Evolutionary conservation across 2,329 filamentous ascomycete genomes (phyloP).

Genomic region (Emmonsiellopsis sp.): DNA sequence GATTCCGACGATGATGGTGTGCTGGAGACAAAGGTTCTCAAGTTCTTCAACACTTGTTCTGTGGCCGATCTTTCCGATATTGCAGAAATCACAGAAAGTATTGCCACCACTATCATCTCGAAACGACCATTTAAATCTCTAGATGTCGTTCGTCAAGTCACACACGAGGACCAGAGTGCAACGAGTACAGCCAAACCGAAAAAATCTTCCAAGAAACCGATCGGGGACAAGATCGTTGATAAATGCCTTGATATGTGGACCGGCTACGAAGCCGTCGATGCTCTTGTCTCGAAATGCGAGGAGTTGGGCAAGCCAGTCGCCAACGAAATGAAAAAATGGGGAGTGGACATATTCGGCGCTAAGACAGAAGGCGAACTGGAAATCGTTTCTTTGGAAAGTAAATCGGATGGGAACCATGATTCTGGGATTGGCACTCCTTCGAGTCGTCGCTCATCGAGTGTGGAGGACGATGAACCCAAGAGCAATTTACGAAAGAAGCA

Average conservation of each 20-base stretch:
- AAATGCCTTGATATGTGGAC: constrained; percentile 63
- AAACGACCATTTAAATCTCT: constrained; percentile 65
- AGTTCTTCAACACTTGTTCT: constrained; percentile 74
- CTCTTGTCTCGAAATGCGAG: constrained; percentile 69
- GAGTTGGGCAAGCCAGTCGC: constrained; percentile 58
- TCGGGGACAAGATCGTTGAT: constrained; percentile 59
- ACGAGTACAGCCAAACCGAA: constrained; percentile 34
- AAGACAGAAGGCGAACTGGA: constrained; percentile 53
- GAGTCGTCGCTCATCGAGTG: constrained; percentile 32
- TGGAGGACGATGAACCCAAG: constrained; percentile 36
- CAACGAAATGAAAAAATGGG: constrained; percentile 58
- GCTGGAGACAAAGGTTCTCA: constrained; percentile 52
- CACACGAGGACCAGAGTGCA: constrained; percentile 29
- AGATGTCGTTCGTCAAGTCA: constrained; percentile 56
- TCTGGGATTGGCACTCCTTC: constrained; percentile 59
- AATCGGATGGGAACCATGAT: constrained; percentile 43
- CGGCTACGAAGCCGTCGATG: constrained; percentile 74
- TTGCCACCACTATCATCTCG: constrained; percentile 59
- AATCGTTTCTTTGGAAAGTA: constrained; percentile 44
- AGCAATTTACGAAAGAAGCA: constrained; percentile 27
- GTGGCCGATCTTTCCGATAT: constrained; percentile 71
- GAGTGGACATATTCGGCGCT: constrained; percentile 53
- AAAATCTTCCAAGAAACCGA: constrained; percentile 40
- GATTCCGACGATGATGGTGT: constrained; percentile 31
- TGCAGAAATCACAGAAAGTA: constrained; percentile 60